These are phyloP conservation scores for Xylaria multiplex DNA, from an alignment of 2,329 filamentous ascomycete genomes.

Conservation along the genomic window DNA sequence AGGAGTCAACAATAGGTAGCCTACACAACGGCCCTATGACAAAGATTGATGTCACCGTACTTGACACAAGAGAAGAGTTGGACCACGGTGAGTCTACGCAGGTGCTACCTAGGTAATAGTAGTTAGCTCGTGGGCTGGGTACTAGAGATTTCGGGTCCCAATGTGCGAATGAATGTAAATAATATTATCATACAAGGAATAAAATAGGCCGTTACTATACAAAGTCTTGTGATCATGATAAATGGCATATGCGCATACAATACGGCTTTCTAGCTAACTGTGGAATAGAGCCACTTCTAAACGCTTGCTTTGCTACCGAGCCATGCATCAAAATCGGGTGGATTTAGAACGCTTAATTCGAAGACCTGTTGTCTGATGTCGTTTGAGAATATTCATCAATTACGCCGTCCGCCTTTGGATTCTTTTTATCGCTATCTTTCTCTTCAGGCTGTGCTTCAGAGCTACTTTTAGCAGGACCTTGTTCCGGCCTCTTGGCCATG, in stretches of 20 bases:
- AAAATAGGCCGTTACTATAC: slow-evolving; percentile 14
- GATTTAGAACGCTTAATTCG: slow-evolving; percentile 28
- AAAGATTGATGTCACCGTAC: neutral
- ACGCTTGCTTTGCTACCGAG: slow-evolving; percentile 41
- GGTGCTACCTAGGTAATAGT: neutral
- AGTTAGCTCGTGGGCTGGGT: neutral
- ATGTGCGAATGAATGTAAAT: neutral
- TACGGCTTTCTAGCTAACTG: neutral
- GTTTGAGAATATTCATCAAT: slow-evolving; percentile 18
- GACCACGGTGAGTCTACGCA: neutral
- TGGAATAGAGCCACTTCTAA: slow-evolving; percentile 29
- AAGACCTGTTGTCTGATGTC: slow-evolving; percentile 35
- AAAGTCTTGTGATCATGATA: slow-evolving; percentile 4
- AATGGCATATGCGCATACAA: slow-evolving; percentile 12
- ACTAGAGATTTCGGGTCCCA: too few relatives aligned
- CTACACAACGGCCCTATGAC: neutral
- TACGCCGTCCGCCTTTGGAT: slow-evolving; percentile 8
- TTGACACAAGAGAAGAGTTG: neutral
- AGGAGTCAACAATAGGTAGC: neutral
- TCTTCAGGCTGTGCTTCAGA: slow-evolving; percentile 24
- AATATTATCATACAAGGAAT: neutral
- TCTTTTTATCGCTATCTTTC: slow-evolving; percentile 12
- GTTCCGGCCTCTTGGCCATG: slow-evolving; percentile 62
- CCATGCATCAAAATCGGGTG: slow-evolving; percentile 23
- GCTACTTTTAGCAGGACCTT: slow-evolving; percentile 32